Evolutionary conservation across 345 rosid species (phyloP), one percentile per base, ranked within the genome.

Genomic region (Euphorbia peplus): DNA sequence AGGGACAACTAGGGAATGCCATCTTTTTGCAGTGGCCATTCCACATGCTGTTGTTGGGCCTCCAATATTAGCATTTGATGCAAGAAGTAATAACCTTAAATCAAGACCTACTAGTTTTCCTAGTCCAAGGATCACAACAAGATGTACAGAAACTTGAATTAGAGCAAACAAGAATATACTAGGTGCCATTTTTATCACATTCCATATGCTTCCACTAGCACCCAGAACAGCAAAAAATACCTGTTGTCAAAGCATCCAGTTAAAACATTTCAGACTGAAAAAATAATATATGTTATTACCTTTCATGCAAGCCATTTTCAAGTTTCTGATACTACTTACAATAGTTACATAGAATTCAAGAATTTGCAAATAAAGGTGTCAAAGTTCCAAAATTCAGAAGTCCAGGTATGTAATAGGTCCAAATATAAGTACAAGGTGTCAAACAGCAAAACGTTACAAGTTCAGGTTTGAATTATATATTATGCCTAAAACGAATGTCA

Each of bases 31-130:
- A 0, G 87, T 84, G 58, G 92, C 92, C 95, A 92, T 92, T 73
- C 90, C 98, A 57, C 91, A 87, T 0, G 96, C 98, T 4, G 96
- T 90, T 7, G 96, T 85, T n/a, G 98, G 96, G 13, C 98, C 96
- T 25, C 95, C 98, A 0, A 92, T 44, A 59, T 92, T 89, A 39
- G 93, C 96, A 60, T 89, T 91, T 55, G 96, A 89, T 63, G 93
- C 98, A 73, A 89, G 69, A 70, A 89, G 87, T 13, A 87, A 67
- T 37, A 81, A 75, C 80, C 83, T 85, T 67, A 76, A 66, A 46
- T 92, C 89, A 4, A 92, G 28, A 41, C 51, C 21, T 14, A 85
- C 73, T 37, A 92, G 56, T 76, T 83, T 89, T 25, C 96, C 95
- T 0, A 85, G 57, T 74, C 78, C 84, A 4, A 88, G 85, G 52